Conservation (phyloP, 2,329 filamentous ascomycete species). For the Chaetomium sp. region DNA sequence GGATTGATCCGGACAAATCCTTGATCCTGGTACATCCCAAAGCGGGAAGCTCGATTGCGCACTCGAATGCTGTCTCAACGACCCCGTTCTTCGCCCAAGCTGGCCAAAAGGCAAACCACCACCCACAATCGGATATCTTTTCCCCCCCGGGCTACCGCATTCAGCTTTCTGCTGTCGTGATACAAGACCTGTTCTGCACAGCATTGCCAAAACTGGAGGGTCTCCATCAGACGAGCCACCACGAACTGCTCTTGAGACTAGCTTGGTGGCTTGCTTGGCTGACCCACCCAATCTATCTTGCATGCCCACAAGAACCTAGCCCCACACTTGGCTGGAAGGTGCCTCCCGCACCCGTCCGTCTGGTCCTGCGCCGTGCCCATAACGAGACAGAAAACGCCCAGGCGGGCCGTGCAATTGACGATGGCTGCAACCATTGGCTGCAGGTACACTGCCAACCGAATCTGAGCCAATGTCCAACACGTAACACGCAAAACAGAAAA, state of each 20-base stretch:
- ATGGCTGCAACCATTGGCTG: not conserved
- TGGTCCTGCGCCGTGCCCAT: not conserved
- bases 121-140: slow-evolving; percentile 9
- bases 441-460: not conserved
- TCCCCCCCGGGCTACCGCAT: slow-evolving; percentile 6
- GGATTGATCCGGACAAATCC: not conserved
- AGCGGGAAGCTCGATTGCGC: slow-evolving; percentile 8
- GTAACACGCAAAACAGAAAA: too few species aligned
- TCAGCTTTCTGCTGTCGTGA: slow-evolving; percentile 5
- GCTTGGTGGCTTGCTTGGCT: too few species aligned
- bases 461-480: not conserved
- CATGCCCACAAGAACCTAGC: too few species aligned
- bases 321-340: too few species aligned
- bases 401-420: not conserved
- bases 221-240: not conserved
- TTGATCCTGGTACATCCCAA: slow-evolving; percentile 5
- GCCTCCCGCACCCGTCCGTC: not conserved
- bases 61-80: too few species aligned
- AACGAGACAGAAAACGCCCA: slow-evolving; percentile 2
- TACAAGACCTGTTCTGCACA: slow-evolving; percentile 4
- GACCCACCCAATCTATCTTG: too few species aligned
- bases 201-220: slow-evolving; percentile 8
- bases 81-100: not conserved
- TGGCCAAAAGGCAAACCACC: not conserved
- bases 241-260: not conserved